Base-by-base conservation (phyloP, 169 alveolate species). In the Babesia caballi region DNA sequence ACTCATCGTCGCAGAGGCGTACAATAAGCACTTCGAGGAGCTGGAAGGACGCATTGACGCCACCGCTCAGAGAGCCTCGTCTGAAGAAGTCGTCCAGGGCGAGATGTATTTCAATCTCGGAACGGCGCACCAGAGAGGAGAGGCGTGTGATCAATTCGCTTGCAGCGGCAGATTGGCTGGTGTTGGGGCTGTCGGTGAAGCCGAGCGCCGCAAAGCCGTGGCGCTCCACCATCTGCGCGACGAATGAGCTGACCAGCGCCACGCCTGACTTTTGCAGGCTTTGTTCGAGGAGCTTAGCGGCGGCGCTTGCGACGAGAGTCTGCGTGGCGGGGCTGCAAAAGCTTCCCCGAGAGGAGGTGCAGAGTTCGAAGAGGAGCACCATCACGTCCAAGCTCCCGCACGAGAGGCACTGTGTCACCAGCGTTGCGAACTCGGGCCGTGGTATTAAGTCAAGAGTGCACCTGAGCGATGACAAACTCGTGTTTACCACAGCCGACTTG, bases 51-150 rank as follows among this genome's bases (percentile, higher is more conserved):
- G 61, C 46, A 42, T 50, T 44, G 19, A 38, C 50, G 23, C 41
- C 60, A 23, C 17, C n/a, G 5, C 15, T n/a, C 11, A 41, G 17
- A 12, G 32, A 23, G 5, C 57, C 73, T 7, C 14, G 36, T 17
- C 85, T 32, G 58, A 65, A 53, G 50, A 66, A 42, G 35, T 76
- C 81, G 30, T 76, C 70, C 57, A 76, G 33, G 2, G 72, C 53
- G 32, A 76, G 33, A 51, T 76, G 81, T 3, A 76, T 66, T 57
- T 76, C 85, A 8, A 76, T 67, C 36, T 76, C 81, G n/a, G 65
- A 35, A 23, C 85, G 57, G 33, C 70, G 56, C 25, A 66, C 68
- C 5, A 76, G 25, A 5, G 70, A 15, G 19, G 33, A 32, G n/a
- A 58, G 44, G 2, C 49, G 47, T 35, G 66, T 76, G 25, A 40